A percentile compares a stretch with the other conserved stretches of the same genome.
These are phyloP conservation scores for Cytospora piceicola DNA, from an alignment of 2,329 filamentous ascomycete species.

Conservation along the genomic window DNA sequence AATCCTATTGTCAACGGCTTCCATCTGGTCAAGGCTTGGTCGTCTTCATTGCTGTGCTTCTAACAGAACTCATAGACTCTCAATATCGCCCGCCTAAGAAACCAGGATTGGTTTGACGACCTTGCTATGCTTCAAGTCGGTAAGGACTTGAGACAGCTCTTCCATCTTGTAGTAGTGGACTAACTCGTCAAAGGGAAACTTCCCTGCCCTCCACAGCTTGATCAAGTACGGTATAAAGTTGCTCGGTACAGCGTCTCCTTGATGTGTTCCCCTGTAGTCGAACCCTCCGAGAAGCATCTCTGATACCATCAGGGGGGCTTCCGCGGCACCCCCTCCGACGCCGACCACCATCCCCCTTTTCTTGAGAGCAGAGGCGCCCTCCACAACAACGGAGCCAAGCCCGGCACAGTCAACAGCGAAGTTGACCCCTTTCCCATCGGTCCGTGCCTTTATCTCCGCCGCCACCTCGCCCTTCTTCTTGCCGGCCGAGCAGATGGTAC, in stretches of 20 bases:
- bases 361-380: conserved; percentile 12
- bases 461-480: conserved; percentile 13
- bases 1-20: too few species aligned
- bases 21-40: too few species aligned
- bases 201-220: conserved; percentile 17
- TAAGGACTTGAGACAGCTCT: not conserved
- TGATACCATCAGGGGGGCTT: not conserved
- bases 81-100: not conserved
- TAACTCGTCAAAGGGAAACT: conserved; percentile 17
- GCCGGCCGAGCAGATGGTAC: conserved; percentile 10
- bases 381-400: conserved; percentile 14
- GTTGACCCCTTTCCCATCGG: conserved; percentile 10
- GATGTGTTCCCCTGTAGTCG: conserved; percentile 25
- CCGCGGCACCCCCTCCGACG: conserved; percentile 7
- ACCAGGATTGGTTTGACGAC: conserved; percentile 7
- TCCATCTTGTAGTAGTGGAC: conserved; percentile 16
- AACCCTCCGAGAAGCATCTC: conserved; percentile 19
- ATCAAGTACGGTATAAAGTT: conserved; percentile 23
- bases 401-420: conserved; percentile 26
- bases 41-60: too few species aligned
- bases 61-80: accelerated
- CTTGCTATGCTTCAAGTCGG: conserved; percentile 13
- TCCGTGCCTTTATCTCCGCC: not conserved
- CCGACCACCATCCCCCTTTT: conserved; percentile 21
- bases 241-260: conserved; percentile 21